Evolutionary conservation across 495 filamentous ascomycete species (phyloP).

Genomic region (Hypoxylon rickii): DNA sequence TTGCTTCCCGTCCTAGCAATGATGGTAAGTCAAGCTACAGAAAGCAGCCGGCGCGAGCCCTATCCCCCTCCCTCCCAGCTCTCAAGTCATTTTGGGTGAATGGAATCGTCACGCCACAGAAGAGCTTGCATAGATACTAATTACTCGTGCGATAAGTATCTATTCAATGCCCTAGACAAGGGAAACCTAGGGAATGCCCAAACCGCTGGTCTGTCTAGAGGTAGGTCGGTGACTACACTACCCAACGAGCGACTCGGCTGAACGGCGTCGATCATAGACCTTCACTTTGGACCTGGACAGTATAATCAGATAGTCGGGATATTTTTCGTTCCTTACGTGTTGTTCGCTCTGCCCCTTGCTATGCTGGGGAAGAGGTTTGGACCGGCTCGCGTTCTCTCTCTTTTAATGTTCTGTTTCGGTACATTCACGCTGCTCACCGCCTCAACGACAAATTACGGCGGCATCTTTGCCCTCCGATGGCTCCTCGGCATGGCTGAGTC

Average conservation of each 20-base stretch:
- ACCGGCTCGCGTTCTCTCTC: slow-evolving; percentile 64
- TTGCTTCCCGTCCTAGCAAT: slow-evolving; percentile 65
- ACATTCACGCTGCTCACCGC: slow-evolving; percentile 59
- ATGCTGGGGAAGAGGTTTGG: slow-evolving; percentile 73
- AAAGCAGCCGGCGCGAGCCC: too few species aligned
- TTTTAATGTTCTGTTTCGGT: slow-evolving; percentile 71
- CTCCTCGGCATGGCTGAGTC: slow-evolving; percentile 73
- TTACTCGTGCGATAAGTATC: slow-evolving; percentile 40
- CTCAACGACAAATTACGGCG: slow-evolving; percentile 63
- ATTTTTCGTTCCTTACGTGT: slow-evolving; percentile 79
- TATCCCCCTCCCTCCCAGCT: too few species aligned
- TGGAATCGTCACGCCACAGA: too few species aligned
- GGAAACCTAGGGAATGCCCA: slow-evolving; percentile 73
- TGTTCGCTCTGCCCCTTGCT: slow-evolving; percentile 67
- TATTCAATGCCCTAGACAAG: slow-evolving; percentile 70
- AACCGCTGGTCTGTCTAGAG: slow-evolving; percentile 53
- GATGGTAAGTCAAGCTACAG: slow-evolving; percentile 62
- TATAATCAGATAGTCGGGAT: slow-evolving; percentile 74
- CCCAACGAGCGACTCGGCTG: slow-evolving; percentile 1
- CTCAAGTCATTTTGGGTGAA: too few species aligned
- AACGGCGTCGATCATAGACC: slow-evolving; percentile 40
- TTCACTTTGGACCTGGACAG: slow-evolving; percentile 62
- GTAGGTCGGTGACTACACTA: slow-evolving; percentile 41
- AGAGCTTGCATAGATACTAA: slow-evolving; percentile 2
- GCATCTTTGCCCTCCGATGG: slow-evolving; percentile 69